Percentiles rank a stretch among this genome's conserved stretches.
phyloP scores from a whole-genome alignment of 23 red algal genomes.

The Gracilaria caudata region DNA sequence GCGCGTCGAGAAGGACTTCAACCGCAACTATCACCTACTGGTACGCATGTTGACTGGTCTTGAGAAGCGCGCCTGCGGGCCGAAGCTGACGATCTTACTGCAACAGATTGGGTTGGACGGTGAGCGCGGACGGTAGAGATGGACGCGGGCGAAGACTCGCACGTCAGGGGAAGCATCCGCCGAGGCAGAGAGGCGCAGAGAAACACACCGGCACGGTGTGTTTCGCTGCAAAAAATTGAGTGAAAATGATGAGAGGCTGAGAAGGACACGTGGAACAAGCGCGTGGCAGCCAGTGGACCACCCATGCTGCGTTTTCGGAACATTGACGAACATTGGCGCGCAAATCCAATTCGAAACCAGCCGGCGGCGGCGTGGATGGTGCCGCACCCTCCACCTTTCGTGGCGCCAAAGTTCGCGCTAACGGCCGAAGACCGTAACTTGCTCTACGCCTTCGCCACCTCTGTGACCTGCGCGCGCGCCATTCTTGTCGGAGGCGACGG shows the following conservation, averaged over 20 bases:
- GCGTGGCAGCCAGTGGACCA: background rate
- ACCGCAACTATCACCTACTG: constrained; percentile 3
- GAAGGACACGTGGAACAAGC: constrained; percentile 24
- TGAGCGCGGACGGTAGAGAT: background rate
- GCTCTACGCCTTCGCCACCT: background rate
- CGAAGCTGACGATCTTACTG: background rate
- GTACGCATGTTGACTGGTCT: background rate
- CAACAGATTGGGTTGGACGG: background rate
- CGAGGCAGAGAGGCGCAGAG: background rate
- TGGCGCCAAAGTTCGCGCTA: constrained; percentile 1
- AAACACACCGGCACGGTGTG: background rate
- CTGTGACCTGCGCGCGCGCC: background rate
- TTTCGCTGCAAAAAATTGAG: background rate
- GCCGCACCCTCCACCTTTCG: constrained; percentile 19
- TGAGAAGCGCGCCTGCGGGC: background rate
- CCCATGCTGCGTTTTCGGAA: constrained; percentile 1
- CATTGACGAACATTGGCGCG: background rate
- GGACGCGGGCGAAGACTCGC: background rate
- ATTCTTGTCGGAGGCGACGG: constrained; percentile 25
- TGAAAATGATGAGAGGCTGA: background rate
- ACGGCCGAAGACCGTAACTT: background rate
- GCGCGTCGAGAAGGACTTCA: background rate
- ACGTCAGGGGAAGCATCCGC: background rate
- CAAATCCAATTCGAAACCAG: constrained; percentile 13
- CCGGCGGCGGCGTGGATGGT: constrained; percentile 10